Evolutionary conservation across 148 eudicot genomes (phyloP), one percentile per base, ranked within the genome.

Genomic region (Dysphania ambrosioides): DNA sequence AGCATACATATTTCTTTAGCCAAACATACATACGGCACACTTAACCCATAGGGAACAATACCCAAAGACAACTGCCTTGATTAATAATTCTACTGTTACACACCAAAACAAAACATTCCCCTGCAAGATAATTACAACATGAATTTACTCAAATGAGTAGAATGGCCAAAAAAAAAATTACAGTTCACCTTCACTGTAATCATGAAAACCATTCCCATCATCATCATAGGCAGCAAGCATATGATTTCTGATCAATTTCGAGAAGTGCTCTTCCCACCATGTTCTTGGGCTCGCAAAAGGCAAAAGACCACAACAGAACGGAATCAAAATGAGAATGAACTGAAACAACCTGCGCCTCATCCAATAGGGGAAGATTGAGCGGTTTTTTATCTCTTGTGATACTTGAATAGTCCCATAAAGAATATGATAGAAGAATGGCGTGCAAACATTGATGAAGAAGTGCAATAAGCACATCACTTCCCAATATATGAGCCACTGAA

Each of bases 181-280:
- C 77, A 62, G 29, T 8, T 11, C 21, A 35, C 6, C 71, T 51
- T 24, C 34, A 13, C 8, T 2, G 1, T 21, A 10, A 53, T 21
- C 71, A 11, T 70, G 75, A 23, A 35, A 23, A n/a, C 26, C 74
- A 60, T 15, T 38, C 8, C 18, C 61, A 4, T 30, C 63, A 29
- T 59, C 73, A 36, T 72, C 82, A 34, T 70, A 78, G n/a, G 68
- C 32, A 16, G 19, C 75, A 67, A 72, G 74, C 74, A 73, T n/a
- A 49, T 80, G 81, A 78, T 82, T 80, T 38, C 70, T 64, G 26
- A 79, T 71, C 75, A 77, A 72, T 35, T 65, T 79, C 6, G 81
- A 55, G 79, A 91, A 85, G 65, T 94, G 98, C 15, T 90, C 86
- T 29, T 80, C 84, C 98, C 98, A 94, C 98, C 98, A 94, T 38